Evolutionary conservation across 148 eudicot genomes (phyloP), one percentile per base, ranked within the genome.

Genomic region (Vaccinium macrocarpon): DNA sequence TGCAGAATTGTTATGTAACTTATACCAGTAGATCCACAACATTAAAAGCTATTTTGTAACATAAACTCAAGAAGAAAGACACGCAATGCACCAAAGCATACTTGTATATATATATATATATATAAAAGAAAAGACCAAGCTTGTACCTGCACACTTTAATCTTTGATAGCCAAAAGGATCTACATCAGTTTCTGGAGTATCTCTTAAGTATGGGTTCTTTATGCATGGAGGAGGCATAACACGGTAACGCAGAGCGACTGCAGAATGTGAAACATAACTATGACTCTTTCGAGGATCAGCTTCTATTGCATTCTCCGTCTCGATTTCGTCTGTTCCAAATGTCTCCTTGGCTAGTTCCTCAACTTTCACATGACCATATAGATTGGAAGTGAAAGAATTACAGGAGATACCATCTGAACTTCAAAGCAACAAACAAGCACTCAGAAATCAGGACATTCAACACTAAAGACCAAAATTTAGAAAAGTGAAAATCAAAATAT

Each of bases 181-280:
- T 82, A 88, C 83, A 84, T 87, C 92, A 48, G 71, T 77, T 78
- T 87, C 91, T 80, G 89, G 85, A 80, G 86, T 81, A 79, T 86
- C 92, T 88, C 84, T 90, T 53, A 89, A 59, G 90, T 91, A 96
- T 23, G 97, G 98, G 86, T 96, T 96, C 86, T 82, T 90, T 78
- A 93, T 86, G 84, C 97, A 94, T n/a, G 98, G 99, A 73, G 98
- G 97, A 70, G 98, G 95, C 97, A 94, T 96, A 49, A 96, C 98
- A 84, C 98, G 95, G 83, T 93, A 92, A 18, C 98, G 93, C 82
- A 96, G 89, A 88, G 99, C 97, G 86, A 96, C 92, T 7, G 98
- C 99, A 87, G 99, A 90, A 78, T 91, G 94, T 13, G 98, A 88
- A 83, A 96, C 94, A 84, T 89, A 93, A 84, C 88, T 87, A 38